Base-by-base conservation (phyloP, 2,329 filamentous ascomycete genomes). In the Macrophomina pseudophaseolina region DNA sequence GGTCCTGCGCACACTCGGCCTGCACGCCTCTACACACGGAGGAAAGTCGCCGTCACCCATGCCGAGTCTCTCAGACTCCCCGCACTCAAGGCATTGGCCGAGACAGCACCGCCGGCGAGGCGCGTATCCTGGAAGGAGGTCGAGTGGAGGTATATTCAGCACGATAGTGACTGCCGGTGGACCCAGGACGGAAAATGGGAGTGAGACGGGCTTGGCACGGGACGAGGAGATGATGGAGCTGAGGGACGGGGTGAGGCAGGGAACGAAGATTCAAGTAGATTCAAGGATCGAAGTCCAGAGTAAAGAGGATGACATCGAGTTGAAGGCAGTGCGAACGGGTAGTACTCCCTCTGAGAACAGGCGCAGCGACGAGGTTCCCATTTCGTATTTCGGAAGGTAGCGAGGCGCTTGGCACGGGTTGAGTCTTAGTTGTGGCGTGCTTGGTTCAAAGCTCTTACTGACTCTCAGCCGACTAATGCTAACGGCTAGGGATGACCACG, bases 201-300 rank as follows among this genome's bases (percentile, higher is more conserved):
- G 51, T 7, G 51, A 53, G 51, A n/a, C 14, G 1, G 51, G 51
- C 30, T 18, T 53, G 0, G 49, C 5, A 30, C 28, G 28, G 6
- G 49, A 53, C 11, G 51, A 53, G 51, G 51, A 35, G 51, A 53
- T 33, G 51, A 14, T 53, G 51, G 51, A 53, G 51, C 8, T 53
- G 51, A n/a, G 14, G 51, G 51, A 35, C 6, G 46, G 46, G n/a
- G 42, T n/a, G 42, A 14, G 42, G 8, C 5, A 5, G 42, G 16
- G 42, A 14, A 38, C 35, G 35, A 38, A 44, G 42, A n/a, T 44
- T 1, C 42, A 14, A 5, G 42, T n/a, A 14, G 42, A 44, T 1
- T 38, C 42, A 3, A 44, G 42, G 42, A 14, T 8, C 11, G 42
- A n/a, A 5, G 42, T n/a, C 1, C 9, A 44, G 42, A 2, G 42